A percentile compares a stretch with the other conserved stretches of the same genome.
These are phyloP conservation scores for Solanum hybrid DNA, from an alignment of 305 asterid genomes.

Conservation along the genomic window DNA sequence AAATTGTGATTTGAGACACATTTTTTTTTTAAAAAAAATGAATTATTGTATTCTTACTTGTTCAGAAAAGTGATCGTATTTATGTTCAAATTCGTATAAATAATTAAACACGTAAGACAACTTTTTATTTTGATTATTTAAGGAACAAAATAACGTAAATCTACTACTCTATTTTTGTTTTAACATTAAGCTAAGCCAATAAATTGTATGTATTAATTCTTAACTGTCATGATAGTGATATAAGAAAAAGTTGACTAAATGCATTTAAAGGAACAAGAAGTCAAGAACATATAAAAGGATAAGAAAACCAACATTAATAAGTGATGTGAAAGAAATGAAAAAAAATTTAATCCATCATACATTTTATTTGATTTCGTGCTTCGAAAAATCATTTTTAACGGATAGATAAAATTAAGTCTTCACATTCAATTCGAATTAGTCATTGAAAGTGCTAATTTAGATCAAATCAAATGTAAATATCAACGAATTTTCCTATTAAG, in stretches of 20 bases:
- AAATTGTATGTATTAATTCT: not conserved
- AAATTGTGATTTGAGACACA: not conserved
- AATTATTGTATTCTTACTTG: no score
- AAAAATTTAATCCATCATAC: not conserved
- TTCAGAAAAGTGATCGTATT: no score
- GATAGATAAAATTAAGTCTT: not conserved
- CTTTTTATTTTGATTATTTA: accelerated
- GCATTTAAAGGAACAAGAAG: not conserved
- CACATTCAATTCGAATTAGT: not conserved
- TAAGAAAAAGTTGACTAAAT: not conserved
- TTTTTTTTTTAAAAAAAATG: accelerated
- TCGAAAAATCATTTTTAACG: no score
- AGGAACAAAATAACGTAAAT: not conserved
- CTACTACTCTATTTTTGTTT: not conserved
- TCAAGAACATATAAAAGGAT: not conserved
- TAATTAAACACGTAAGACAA: no score
- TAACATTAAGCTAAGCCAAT: not conserved
- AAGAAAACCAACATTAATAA: not conserved
- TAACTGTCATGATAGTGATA: not conserved
- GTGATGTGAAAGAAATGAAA: not conserved
- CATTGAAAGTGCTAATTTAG: not conserved
- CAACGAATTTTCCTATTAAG: not conserved
- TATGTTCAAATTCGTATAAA: accelerated
- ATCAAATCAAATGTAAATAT: not conserved
- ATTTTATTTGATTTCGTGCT: not conserved